phyloP scores from a whole-genome alignment of 2,329 filamentous ascomycete genomes.

The Ophiosphaerella narmari region DNA sequence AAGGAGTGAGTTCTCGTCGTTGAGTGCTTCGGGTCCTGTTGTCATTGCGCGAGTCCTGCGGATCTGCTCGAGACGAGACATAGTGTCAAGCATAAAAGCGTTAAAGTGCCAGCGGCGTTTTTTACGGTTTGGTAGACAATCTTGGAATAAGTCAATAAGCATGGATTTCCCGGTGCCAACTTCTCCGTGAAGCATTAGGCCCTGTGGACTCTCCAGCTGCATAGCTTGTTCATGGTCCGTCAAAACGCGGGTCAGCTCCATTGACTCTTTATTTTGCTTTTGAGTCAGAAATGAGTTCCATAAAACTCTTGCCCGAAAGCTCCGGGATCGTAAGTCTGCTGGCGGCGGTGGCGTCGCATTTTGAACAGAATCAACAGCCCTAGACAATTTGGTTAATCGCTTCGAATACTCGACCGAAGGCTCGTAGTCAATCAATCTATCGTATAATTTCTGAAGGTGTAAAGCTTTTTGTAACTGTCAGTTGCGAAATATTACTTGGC shows the following conservation, averaged over 20 bases:
- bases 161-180: constrained; percentile 85
- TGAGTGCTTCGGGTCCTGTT: constrained; percentile 16
- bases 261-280: constrained; percentile 57
- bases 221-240: constrained; percentile 73
- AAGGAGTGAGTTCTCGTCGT: constrained; percentile 70
- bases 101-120: constrained; percentile 84
- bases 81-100: constrained; percentile 80
- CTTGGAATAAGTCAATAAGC: constrained; percentile 81
- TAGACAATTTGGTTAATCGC: constrained; percentile 65
- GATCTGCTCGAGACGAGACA: constrained; percentile 72
- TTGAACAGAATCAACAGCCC: constrained; percentile 42
- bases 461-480: constrained; percentile 57
- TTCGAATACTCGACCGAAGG: constrained; percentile 71
- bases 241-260: constrained; percentile 71
- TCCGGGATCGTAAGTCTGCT: constrained; percentile 15
- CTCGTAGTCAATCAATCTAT: constrained; percentile 76
- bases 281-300: constrained; percentile 60
- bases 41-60: constrained; percentile 49
- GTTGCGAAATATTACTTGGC: constrained; percentile 21
- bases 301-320: constrained; percentile 50
- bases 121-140: constrained; percentile 72
- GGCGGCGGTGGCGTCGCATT: constrained; percentile 41
- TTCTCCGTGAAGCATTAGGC: constrained; percentile 78
- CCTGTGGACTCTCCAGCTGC: constrained; percentile 71
- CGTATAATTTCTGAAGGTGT: constrained; percentile 77